phyloP scores from a whole-genome alignment of 2,329 filamentous ascomycete species.

The Colletotrichum aenigma region DNA sequence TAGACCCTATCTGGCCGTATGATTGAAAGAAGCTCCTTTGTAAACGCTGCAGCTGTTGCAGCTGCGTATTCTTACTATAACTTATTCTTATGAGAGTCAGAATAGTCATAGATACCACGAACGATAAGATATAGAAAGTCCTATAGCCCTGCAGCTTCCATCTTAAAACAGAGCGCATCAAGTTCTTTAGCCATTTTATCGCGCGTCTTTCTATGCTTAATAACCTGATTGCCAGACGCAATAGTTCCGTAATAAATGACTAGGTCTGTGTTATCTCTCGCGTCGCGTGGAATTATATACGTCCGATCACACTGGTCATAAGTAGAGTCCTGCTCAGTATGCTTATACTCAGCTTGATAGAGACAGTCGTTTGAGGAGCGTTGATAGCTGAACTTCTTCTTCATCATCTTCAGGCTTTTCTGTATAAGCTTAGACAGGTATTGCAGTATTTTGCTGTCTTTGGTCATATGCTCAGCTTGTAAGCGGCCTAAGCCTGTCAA shows the following conservation, averaged over 20 bases:
- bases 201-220: conserved; percentile 20
- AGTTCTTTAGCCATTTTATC: conserved; percentile 2
- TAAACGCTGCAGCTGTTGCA: conserved; percentile 26
- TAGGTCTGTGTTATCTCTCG: neutral
- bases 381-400: neutral
- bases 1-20: neutral
- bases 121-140: conserved; percentile 27
- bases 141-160: conserved; percentile 26
- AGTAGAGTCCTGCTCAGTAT: neutral
- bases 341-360: neutral
- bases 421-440: neutral
- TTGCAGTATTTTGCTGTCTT: neutral
- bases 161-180: conserved; percentile 24
- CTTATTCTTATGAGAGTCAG: conserved; percentile 31
- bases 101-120: conserved; percentile 34
- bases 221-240: conserved; percentile 25
- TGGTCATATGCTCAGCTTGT: neutral
- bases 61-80: conserved; percentile 27
- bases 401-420: neutral
- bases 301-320: neutral
- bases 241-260: conserved; percentile 28
- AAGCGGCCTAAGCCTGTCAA: neutral
- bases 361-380: neutral
- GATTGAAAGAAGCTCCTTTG: conserved; percentile 15
- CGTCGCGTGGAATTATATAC: neutral